Percentiles rank a stretch among this genome's conserved stretches.
phyloP scores from a whole-genome alignment of 2,329 filamentous ascomycete genomes.

The Colletotrichum tabaci region DNA sequence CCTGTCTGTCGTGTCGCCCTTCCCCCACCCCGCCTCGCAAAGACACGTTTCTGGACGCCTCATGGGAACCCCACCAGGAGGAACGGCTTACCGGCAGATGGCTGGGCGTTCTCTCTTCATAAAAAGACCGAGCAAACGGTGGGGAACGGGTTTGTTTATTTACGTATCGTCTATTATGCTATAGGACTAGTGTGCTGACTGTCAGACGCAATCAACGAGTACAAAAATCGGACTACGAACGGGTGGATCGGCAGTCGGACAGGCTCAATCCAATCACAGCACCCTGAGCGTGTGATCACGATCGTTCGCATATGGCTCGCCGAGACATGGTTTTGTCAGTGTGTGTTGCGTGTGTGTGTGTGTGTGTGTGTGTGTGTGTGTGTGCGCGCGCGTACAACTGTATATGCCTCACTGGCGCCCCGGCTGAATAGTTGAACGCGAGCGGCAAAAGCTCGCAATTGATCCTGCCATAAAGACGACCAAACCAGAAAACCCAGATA shows the following conservation, averaged over 20 bases:
- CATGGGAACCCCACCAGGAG: not conserved
- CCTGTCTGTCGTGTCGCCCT: not conserved
- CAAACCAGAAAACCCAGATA: no score
- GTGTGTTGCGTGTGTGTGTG: no score
- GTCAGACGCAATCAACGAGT: not conserved
- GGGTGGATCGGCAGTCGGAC: not conserved
- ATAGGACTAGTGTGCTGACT: not conserved
- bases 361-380: no score
- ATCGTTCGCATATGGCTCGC: not conserved
- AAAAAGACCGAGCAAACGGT: no score
- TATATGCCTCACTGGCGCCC: no score
- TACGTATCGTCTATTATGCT: no score
- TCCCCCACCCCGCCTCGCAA: not conserved
- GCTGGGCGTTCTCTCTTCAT: not conserved
- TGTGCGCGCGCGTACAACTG: no score
- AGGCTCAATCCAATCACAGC: not conserved
- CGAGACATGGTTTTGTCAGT: not conserved
- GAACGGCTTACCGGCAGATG: constrained; percentile 4
- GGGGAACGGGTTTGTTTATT: no score
- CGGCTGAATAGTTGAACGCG: no score
- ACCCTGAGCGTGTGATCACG: not conserved
- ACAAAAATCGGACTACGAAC: not conserved
- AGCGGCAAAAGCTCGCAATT: no score
- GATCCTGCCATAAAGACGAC: no score
- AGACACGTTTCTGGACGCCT: not conserved